A percentile compares a stretch with the other conserved stretches of the same genome.
Conservation (phyloP, 768 basidiomycete genomes). For the Phanerochaete sordida region DNA sequence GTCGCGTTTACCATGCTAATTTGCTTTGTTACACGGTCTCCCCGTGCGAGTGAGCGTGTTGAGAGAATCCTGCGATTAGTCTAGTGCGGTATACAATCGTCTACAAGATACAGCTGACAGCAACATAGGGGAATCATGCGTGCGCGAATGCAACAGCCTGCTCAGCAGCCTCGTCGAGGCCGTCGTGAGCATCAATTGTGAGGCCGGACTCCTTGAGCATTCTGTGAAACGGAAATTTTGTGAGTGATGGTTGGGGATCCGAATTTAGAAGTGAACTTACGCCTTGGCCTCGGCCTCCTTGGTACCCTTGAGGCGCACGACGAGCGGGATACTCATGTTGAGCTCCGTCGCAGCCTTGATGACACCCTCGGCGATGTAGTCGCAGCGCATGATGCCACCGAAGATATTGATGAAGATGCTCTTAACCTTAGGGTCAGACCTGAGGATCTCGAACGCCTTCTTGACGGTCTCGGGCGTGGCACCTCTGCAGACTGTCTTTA, state of each 20-base stretch:
- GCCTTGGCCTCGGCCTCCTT: slow-evolving; percentile 94
- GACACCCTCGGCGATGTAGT: slow-evolving; percentile 97
- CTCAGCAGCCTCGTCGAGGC: slow-evolving; percentile 87
- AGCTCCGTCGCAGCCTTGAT: slow-evolving; percentile 97
- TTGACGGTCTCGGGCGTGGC: slow-evolving; percentile 99
- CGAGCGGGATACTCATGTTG: slow-evolving; percentile 75
- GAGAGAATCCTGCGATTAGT: background rate
- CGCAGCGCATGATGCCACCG: slow-evolving; percentile 98
- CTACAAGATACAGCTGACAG: background rate
- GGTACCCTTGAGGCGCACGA: slow-evolving; percentile 95
- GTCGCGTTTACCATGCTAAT: slow-evolving; percentile 9
- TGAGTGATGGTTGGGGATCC: background rate
- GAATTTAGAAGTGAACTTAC: slow-evolving; percentile 46
- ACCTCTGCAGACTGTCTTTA: slow-evolving; percentile 49
- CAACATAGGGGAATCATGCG: slow-evolving; percentile 15
- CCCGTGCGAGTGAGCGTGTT: slow-evolving; percentile 11
- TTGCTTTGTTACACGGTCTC: slow-evolving; percentile 1
- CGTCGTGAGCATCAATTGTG: slow-evolving; percentile 91
- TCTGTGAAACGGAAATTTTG: slow-evolving; percentile 39
- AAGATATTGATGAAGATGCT: slow-evolving; percentile 99
- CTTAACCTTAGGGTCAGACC: slow-evolving; percentile 89
- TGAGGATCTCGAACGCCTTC: slow-evolving; percentile 96
- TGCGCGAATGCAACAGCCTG: slow-evolving; percentile 70
- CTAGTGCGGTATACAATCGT: slow-evolving; percentile 3
- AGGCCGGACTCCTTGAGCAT: slow-evolving; percentile 92